Percentiles rank a stretch among this genome's conserved stretches.
Conservation (phyloP, 371 early-diverging fungal genomes). For the Mycotypha africana region DNA sequence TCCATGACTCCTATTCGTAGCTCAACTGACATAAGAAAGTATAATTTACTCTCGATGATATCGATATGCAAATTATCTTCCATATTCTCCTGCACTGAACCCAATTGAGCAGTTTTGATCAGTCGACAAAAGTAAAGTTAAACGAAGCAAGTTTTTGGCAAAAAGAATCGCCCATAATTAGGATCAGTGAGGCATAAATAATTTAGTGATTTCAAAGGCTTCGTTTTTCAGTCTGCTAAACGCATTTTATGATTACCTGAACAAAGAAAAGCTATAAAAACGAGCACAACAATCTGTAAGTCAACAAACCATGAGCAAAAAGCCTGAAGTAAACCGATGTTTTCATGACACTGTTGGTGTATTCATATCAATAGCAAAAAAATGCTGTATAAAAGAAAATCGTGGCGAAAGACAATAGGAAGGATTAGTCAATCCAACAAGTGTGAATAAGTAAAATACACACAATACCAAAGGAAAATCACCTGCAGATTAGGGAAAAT, state of each 20-base stretch:
- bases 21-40: constrained; percentile 17
- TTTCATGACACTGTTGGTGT: too few relatives aligned
- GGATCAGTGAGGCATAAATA: constrained; percentile 6
- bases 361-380: too few relatives aligned
- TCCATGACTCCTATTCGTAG: constrained; percentile 22
- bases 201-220: constrained; percentile 3
- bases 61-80: constrained; percentile 10
- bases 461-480: too few relatives aligned
- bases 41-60: constrained; percentile 19
- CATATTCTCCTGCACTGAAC: constrained; percentile 7
- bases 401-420: too few relatives aligned
- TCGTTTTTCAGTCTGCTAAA: not conserved
- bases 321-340: too few relatives aligned
- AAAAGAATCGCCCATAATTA: constrained; percentile 6
- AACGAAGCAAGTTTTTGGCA: constrained; percentile 8
- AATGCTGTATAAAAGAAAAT: too few relatives aligned
- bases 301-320: too few relatives aligned
- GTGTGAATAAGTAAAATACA: too few relatives aligned
- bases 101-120: constrained; percentile 8
- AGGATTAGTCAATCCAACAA: too few relatives aligned
- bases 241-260: constrained; percentile 1
- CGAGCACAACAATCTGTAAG: constrained; percentile 7
- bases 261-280: constrained; percentile 4
- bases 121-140: constrained; percentile 7
- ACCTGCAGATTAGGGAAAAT: too few relatives aligned